Percentiles rank a stretch among this genome's conserved stretches.
Conservation (phyloP, 2,329 filamentous ascomycete species). For the Camillea tinctor region DNA sequence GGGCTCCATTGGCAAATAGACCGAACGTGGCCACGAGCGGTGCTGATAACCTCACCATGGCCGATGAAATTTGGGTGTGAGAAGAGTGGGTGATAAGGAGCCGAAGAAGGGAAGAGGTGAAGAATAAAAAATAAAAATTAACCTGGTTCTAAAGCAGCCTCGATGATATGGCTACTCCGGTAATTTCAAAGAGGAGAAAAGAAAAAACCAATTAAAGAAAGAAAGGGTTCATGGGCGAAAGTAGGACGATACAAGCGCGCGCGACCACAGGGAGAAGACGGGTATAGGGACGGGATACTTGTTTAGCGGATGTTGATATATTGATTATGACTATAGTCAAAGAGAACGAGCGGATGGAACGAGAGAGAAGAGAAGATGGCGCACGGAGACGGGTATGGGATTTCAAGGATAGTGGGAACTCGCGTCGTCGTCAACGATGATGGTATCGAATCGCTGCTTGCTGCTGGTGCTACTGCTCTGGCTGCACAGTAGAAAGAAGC, state of each 20-base stretch:
- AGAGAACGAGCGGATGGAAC: not conserved
- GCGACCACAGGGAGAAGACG: not conserved
- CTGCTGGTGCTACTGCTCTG: not conserved
- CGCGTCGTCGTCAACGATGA: conserved; percentile 15
- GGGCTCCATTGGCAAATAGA: conserved; percentile 8
- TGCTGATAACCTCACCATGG: conserved; percentile 25
- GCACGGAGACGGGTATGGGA: conserved; percentile 15
- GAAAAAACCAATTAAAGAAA: not conserved
- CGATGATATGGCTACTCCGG: not conserved
- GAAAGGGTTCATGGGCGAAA: not conserved
- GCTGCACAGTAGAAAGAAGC: not conserved
- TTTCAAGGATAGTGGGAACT: conserved; percentile 24
- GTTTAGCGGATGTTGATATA: too few relatives aligned
- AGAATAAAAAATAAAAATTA: not conserved
- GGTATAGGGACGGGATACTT: not conserved
- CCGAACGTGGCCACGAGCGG: conserved; percentile 10
- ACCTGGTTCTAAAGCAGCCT: not conserved
- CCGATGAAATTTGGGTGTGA: conserved; percentile 12
- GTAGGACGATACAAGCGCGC: not conserved
- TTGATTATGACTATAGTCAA: too few relatives aligned
- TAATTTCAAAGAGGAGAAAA: not conserved
- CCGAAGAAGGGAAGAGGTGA: not conserved
- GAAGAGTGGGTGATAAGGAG: conserved; percentile 6
- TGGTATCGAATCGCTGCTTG: not conserved
- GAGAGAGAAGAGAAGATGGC: conserved; percentile 4